Percentiles rank a stretch among this genome's conserved stretches.
These are phyloP conservation scores for Camelina hispida DNA, from an alignment of 345 rosid genomes.

Conservation along the genomic window DNA sequence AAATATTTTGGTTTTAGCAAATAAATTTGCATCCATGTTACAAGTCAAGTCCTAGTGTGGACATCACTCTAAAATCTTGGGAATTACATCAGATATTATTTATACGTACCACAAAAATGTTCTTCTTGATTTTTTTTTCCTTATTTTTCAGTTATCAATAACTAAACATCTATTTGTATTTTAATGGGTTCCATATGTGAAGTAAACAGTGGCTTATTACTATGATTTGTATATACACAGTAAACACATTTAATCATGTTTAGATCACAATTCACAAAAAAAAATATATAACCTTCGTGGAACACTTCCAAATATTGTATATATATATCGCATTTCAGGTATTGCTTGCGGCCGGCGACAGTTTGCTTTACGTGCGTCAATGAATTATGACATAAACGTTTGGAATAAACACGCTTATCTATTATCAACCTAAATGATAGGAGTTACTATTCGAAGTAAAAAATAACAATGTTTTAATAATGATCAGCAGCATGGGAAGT, in stretches of 20 bases:
- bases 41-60: conserved; percentile 38
- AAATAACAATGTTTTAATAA: not conserved
- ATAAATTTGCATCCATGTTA: conserved; percentile 39
- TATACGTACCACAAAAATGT: conserved; percentile 9
- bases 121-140: not conserved
- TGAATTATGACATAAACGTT: too few species aligned
- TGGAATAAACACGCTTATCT: not conserved
- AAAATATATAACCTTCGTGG: not conserved
- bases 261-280: not conserved
- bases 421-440: not conserved
- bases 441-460: too few species aligned
- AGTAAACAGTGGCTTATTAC: conserved; percentile 11
- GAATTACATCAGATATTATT: conserved; percentile 24
- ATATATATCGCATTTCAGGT: too few species aligned
- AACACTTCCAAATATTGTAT: too few species aligned
- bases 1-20: conserved; percentile 38
- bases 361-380: too few species aligned
- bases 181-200: not conserved
- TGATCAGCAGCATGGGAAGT: not conserved
- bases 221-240: too few species aligned
- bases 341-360: too few species aligned
- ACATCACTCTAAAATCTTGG: conserved; percentile 34
- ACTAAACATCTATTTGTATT: not conserved
- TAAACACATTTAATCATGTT: conserved; percentile 4
- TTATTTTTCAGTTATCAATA: not conserved